Conservation (phyloP, 2,329 filamentous ascomycete species). For the Graphium sp. region DNA sequence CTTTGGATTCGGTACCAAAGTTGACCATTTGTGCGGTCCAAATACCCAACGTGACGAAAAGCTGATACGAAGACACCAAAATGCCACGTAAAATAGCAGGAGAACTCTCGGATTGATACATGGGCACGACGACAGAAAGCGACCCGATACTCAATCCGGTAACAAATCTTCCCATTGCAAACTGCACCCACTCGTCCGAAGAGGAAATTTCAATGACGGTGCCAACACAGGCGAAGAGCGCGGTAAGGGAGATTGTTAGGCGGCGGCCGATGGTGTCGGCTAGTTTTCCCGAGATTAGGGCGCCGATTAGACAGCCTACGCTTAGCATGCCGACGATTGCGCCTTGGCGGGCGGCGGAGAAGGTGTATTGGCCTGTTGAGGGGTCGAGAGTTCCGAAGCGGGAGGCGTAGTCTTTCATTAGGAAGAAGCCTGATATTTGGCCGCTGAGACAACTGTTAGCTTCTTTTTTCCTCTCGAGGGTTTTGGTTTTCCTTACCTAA, state of each 20-base stretch:
- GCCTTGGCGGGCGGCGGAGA: slow-evolving; percentile 42
- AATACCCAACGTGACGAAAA: slow-evolving; percentile 54
- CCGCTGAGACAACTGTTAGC: slow-evolving; percentile 18
- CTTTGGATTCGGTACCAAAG: slow-evolving; percentile 35
- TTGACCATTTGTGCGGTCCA: slow-evolving; percentile 41
- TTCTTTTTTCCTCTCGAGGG: neutral
- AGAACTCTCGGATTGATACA: slow-evolving; percentile 53
- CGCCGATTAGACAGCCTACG: slow-evolving; percentile 41
- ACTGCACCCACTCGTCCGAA: slow-evolving; percentile 38
- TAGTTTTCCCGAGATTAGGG: slow-evolving; percentile 39
- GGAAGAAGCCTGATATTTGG: slow-evolving; percentile 44
- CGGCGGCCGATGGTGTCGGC: slow-evolving; percentile 45
- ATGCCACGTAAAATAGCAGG: slow-evolving; percentile 48
- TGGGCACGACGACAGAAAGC: slow-evolving; percentile 45
- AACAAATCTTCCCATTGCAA: slow-evolving; percentile 47
- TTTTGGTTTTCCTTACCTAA: slow-evolving; percentile 20
- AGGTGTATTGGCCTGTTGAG: slow-evolving; percentile 21
- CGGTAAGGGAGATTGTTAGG: slow-evolving; percentile 42
- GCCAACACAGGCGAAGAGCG: slow-evolving; percentile 46
- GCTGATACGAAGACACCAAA: slow-evolving; percentile 48
- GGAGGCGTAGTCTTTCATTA: slow-evolving; percentile 36
- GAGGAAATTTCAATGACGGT: slow-evolving; percentile 48
- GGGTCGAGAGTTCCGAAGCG: slow-evolving; percentile 30
- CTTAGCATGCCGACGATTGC: slow-evolving; percentile 47
- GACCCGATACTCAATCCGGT: slow-evolving; percentile 50